These are phyloP conservation scores for Xylariaceae sp. DNA, from an alignment of 2,329 filamentous ascomycete species.

Conservation along the genomic window DNA sequence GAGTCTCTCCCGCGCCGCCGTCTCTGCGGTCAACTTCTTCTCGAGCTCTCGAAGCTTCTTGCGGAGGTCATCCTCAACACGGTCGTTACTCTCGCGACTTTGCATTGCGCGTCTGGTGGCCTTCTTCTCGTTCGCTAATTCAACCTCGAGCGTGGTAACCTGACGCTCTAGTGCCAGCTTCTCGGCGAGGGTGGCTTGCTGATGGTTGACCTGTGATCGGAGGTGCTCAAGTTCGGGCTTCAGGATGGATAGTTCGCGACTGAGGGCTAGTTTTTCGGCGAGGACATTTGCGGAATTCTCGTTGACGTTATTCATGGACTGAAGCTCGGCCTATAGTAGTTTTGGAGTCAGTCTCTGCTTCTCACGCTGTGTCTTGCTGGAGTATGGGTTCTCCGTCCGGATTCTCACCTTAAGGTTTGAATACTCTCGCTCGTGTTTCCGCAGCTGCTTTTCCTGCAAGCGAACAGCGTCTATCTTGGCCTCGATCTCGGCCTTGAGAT, in stretches of 20 bases:
- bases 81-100: constrained; percentile 40
- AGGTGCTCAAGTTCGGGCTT: constrained; percentile 56
- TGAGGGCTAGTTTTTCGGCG: constrained; percentile 52
- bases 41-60: constrained; percentile 37
- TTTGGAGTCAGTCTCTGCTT: constrained; percentile 18
- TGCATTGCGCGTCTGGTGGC: constrained; percentile 54
- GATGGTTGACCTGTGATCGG: constrained; percentile 49
- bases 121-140: constrained; percentile 79
- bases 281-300: constrained; percentile 68
- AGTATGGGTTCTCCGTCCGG: not conserved
- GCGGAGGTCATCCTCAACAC: constrained; percentile 39
- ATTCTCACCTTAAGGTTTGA: constrained; percentile 42
- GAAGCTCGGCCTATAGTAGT: constrained; percentile 60
- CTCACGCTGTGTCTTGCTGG: not conserved
- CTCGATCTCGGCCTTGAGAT: constrained; percentile 40
- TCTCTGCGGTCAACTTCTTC: constrained; percentile 29
- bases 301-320: constrained; percentile 61
- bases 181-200: constrained; percentile 69
- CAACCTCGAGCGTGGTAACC: constrained; percentile 70
- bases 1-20: constrained; percentile 28
- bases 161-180: constrained; percentile 78
- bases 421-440: constrained; percentile 47
- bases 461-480: constrained; percentile 39
- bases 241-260: constrained; percentile 48
- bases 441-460: constrained; percentile 45